phyloP scores from a whole-genome alignment of 768 basidiomycete species.

The Peribolospora kevripleyi region DNA sequence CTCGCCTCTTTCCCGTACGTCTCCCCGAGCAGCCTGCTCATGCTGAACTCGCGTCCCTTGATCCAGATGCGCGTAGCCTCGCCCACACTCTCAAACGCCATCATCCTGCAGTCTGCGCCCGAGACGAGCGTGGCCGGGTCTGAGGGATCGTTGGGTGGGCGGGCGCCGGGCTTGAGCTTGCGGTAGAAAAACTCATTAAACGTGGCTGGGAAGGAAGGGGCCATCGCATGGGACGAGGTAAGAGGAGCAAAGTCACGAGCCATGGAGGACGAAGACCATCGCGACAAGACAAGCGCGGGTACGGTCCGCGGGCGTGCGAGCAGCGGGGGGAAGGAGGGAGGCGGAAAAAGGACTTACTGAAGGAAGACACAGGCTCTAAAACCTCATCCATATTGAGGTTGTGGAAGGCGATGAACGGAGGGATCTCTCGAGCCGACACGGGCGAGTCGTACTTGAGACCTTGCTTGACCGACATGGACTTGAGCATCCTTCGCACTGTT shows the following conservation, averaged over 20 bases:
- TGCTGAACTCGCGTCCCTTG: constrained; percentile 80
- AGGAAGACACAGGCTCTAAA: constrained; percentile 52
- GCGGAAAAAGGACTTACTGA: constrained; percentile 31
- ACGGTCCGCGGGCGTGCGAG: too few relatives aligned
- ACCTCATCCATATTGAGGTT: constrained; percentile 61
- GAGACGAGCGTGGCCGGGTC: constrained; percentile 60
- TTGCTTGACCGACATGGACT: constrained; percentile 77
- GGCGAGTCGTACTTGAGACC: constrained; percentile 77
- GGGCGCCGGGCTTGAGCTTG: constrained; percentile 59
- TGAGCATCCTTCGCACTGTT: constrained; percentile 56
- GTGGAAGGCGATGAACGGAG: constrained; percentile 71
- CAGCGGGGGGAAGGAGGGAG: neutral
- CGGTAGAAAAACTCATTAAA: constrained; percentile 49
- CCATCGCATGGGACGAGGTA: neutral
- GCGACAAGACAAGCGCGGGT: too few relatives aligned
- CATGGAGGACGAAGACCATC: too few relatives aligned
- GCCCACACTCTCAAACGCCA: constrained; percentile 65
- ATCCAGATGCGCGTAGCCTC: constrained; percentile 87
- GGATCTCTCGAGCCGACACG: constrained; percentile 61
- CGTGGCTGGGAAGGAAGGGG: constrained; percentile 30
- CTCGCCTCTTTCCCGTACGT: constrained; percentile 43
- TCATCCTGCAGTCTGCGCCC: constrained; percentile 87
- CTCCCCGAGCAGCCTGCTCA: constrained; percentile 55
- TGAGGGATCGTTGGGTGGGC: constrained; percentile 45
- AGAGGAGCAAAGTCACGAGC: neutral